Evolutionary conservation across 2,329 filamentous ascomycete species (phyloP).

Genomic region (Pseudogymnoascus sp.): DNA sequence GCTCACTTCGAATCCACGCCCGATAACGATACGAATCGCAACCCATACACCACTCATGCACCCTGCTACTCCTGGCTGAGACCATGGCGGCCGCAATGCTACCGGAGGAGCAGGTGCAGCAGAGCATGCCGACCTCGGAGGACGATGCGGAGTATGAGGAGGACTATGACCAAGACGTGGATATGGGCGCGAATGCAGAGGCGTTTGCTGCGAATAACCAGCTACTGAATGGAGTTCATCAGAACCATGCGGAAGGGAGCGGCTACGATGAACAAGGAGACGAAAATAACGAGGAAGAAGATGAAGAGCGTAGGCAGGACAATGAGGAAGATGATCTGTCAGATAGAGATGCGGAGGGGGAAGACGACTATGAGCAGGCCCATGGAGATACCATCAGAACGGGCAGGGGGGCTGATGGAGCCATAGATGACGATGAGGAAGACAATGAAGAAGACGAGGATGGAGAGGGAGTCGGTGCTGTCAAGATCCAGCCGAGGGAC

Average conservation of each 20-base stretch:
- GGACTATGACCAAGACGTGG: constrained; percentile 25
- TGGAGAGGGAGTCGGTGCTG: constrained; percentile 28
- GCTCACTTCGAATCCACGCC: not conserved
- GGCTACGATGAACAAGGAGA: constrained; percentile 16
- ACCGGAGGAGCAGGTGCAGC: constrained; percentile 27
- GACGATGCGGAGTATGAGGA: constrained; percentile 31
- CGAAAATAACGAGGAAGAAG: constrained; percentile 23
- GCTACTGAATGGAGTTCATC: constrained; percentile 27
- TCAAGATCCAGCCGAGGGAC: constrained; percentile 28
- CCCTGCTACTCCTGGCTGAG: constrained; percentile 12
- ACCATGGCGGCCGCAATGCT: constrained; percentile 26
- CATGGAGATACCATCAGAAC: constrained; percentile 20
- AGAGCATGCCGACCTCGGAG: constrained; percentile 28
- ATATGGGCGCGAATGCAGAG: constrained; percentile 25
- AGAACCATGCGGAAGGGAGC: constrained; percentile 18
- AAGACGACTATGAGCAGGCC: constrained; percentile 24
- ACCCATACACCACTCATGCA: constrained; percentile 4
- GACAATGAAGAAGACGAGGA: constrained; percentile 34
- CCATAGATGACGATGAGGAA: constrained; percentile 34
- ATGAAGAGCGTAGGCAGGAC: constrained; percentile 31
- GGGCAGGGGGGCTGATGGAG: constrained; percentile 36
- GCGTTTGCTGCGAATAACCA: constrained; percentile 30
- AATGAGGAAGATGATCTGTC: constrained; percentile 26
- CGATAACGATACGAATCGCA: not conserved
- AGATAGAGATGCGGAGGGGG: constrained; percentile 33